Evolutionary conservation across 2,329 filamentous ascomycete genomes (phyloP).

Genomic region (Phyllosticta citrichinensis): DNA sequence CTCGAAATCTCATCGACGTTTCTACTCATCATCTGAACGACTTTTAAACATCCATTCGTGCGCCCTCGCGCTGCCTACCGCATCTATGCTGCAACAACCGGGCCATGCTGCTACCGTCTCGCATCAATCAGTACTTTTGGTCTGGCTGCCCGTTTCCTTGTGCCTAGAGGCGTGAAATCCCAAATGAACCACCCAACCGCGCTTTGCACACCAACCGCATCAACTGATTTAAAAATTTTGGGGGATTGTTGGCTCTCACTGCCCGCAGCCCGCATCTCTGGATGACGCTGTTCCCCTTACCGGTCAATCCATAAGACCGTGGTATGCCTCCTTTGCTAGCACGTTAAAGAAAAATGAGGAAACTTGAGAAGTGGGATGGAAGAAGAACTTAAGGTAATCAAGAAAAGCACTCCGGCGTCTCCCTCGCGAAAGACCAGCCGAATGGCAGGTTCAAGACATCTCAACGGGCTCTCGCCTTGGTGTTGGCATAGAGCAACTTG

Average conservation of each 20-base stretch:
- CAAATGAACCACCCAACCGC: neutral
- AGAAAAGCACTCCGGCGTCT: neutral
- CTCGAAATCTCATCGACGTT: too few relatives aligned
- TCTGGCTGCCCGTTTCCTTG: neutral
- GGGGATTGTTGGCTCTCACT: neutral
- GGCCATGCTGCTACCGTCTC: neutral
- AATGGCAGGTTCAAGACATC: neutral
- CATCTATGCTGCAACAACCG: neutral
- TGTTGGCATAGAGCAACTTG: conserved; percentile 65
- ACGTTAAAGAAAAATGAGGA: neutral
- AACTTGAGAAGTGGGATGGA: neutral
- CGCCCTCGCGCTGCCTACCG: neutral
- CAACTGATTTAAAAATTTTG: neutral
- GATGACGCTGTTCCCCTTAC: too few relatives aligned
- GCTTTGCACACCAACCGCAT: neutral
- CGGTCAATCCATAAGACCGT: neutral
- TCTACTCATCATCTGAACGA: too few relatives aligned
- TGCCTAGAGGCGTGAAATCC: neutral
- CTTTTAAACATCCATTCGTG: neutral
- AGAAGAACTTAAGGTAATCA: neutral
- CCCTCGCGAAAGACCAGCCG: neutral
- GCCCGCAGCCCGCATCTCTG: too few relatives aligned
- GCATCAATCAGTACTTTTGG: neutral
- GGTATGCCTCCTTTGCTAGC: neutral
- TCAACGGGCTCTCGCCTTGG: neutral